Evolutionary conservation across 2,329 filamentous ascomycete genomes (phyloP), one percentile per base, ranked within the genome.

Genomic region (Cladophialophora bantiana): DNA sequence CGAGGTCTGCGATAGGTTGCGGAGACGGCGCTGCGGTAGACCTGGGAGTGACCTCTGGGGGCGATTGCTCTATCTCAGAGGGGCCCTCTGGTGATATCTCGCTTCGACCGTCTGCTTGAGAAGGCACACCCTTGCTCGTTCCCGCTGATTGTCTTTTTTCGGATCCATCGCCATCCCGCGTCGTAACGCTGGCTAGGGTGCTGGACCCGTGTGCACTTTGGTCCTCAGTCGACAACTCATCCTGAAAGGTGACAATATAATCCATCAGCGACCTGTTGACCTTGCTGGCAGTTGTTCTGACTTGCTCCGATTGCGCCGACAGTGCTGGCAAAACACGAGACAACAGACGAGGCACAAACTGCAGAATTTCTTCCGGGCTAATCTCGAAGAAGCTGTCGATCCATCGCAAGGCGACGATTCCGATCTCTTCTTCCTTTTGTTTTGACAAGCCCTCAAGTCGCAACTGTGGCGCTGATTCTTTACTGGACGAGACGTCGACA

Each of bases 331-430:
- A 85, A 64, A 99, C 90, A 74, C 97, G 92, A 1, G 93, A 93
- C 52, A 99, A 82, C 35, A 99, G 89, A 72, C 93, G 92, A 26
- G 96, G 96, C 0, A 96, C 95, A 77, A 98, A 98, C 3, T 92
- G 91, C 50, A 99, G 84, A 3, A 99, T 96, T 75, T 99, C 95
- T 76, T 97, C 95, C 0, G 95, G 94, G 73, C 94, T 97, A 54
- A 99, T 98, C 70, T 98, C 94, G 72, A 99, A 90, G 77, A 99
- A 97, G 67, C 91, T 91, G 71, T 97, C 93, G 70, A 99, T 93
- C 95, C 95, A 99, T 69, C 93, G 88, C 34, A 99, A 83, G 2
- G 94, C 93, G 61, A 96, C 96, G 45, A 97, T 84, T 53, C 97
- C 86, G 70, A 96, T 94, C 74, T 97, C 92, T 77, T 98, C 93